A percentile compares a stretch with the other conserved stretches of the same genome.
These are phyloP conservation scores for Verticillium zaregamsianum DNA, from an alignment of 2,329 filamentous ascomycete species.

Conservation along the genomic window DNA sequence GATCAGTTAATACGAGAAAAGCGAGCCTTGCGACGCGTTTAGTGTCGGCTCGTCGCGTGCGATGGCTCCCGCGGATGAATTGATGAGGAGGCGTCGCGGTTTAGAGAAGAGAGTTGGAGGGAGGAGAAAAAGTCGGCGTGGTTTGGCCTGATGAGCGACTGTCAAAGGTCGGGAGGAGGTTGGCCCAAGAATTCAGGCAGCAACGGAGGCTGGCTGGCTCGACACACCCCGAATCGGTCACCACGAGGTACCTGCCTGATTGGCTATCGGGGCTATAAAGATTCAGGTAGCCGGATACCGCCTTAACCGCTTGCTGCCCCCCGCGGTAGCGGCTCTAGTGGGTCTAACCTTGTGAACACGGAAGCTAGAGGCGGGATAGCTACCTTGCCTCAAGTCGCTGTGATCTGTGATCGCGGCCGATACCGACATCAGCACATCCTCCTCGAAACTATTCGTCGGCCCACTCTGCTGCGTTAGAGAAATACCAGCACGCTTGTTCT, in stretches of 20 bases:
- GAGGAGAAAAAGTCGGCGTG: slow-evolving; percentile 19
- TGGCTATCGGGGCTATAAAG: no score
- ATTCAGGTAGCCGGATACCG: no score
- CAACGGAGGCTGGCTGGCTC: neutral
- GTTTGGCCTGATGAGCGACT: slow-evolving; percentile 8
- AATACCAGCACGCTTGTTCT: neutral
- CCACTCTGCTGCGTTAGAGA: no score
- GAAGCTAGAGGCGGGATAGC: neutral
- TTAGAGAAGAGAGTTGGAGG: slow-evolving; percentile 8
- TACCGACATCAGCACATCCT: neutral
- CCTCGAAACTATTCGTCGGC: neutral
- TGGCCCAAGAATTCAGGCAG: neutral
- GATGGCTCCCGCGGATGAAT: slow-evolving; percentile 10
- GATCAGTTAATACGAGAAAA: slow-evolving; percentile 1
- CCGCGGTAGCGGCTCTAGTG: neutral
- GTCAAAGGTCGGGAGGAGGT: neutral
- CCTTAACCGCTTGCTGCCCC: no score
- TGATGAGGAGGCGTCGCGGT: neutral
- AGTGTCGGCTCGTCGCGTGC: slow-evolving; percentile 8
- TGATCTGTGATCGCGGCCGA: neutral
- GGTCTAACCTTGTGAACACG: neutral
- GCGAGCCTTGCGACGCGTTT: slow-evolving; percentile 8
- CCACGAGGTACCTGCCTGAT: no score
- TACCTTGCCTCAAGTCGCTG: neutral
- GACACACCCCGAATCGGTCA: no score